Conservation (phyloP, 2,329 filamentous ascomycete species). For the Phialophora verrucosa region DNA sequence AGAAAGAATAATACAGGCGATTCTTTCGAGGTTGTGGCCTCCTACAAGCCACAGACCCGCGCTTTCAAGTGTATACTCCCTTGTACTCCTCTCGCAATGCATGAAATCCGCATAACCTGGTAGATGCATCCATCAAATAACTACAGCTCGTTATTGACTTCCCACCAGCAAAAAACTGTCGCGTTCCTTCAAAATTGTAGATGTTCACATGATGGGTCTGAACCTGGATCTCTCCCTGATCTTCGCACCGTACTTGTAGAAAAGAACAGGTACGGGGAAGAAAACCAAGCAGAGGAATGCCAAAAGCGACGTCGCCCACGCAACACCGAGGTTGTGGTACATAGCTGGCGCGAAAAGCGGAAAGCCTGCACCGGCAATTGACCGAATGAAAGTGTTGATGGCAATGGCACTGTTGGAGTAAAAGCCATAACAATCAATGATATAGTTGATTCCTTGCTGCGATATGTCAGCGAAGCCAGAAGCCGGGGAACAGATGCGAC, state of each 20-base stretch:
- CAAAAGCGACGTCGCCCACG: slow-evolving; percentile 49
- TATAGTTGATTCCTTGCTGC: slow-evolving; percentile 49
- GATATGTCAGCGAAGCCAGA: not conserved
- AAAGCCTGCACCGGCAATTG: slow-evolving; percentile 44
- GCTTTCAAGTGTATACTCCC: not conserved
- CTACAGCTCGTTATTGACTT: not conserved
- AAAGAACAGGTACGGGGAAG: slow-evolving; percentile 56
- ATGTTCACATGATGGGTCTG: slow-evolving; percentile 29
- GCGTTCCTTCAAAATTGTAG: not conserved
- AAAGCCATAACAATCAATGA: slow-evolving; percentile 51
- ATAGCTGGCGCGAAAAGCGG: slow-evolving; percentile 43
- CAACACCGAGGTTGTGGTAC: slow-evolving; percentile 47
- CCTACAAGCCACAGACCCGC: not conserved
- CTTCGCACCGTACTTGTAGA: slow-evolving; percentile 55
- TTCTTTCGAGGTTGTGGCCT: not conserved
- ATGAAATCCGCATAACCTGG: not conserved
- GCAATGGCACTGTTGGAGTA: slow-evolving; percentile 50
- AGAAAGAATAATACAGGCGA: not conserved
- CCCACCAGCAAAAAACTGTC: not conserved
- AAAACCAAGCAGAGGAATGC: slow-evolving; percentile 48
- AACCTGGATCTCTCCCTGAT: slow-evolving; percentile 54
- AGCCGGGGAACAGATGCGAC: not conserved
- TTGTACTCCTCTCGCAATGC: not conserved
- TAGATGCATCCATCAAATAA: not conserved
- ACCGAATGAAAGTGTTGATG: slow-evolving; percentile 47